phyloP scores from a whole-genome alignment of 129 eudicot genomes.

The Tagetes erecta region DNA sequence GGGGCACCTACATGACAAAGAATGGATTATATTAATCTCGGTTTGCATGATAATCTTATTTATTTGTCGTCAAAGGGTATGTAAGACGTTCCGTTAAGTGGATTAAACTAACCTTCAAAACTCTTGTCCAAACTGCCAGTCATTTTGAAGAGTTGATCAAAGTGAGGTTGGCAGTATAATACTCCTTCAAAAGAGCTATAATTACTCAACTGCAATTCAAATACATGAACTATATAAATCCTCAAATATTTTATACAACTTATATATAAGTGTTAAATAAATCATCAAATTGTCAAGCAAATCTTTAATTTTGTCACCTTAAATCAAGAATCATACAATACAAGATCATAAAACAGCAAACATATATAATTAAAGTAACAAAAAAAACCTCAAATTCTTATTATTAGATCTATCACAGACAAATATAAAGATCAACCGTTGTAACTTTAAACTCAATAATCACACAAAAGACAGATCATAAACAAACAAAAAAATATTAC shows the following conservation, averaged over 20 bases:
- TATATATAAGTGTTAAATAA: background rate
- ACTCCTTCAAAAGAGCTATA: conserved; percentile 78
- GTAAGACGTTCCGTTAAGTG: background rate
- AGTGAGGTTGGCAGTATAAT: conserved; percentile 77
- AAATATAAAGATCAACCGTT: conserved; percentile 4
- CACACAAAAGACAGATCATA: conserved; percentile 24
- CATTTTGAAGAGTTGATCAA: conserved; percentile 72
- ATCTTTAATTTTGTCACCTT: background rate
- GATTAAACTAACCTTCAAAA: conserved; percentile 59
- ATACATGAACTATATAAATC: conserved; percentile 15
- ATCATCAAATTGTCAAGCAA: background rate
- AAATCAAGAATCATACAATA: conserved; percentile 5
- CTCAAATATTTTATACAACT: conserved; percentile 1
- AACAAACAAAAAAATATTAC: background rate
- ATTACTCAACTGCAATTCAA: conserved; percentile 56
- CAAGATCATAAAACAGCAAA: conserved; percentile 11
- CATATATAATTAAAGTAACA: background rate
- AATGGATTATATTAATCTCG: background rate
- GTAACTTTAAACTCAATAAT: conserved; percentile 9
- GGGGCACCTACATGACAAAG: conserved; percentile 48
- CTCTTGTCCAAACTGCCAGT: conserved; percentile 82
- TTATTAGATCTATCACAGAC: conserved; percentile 4
- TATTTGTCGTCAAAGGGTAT: background rate
- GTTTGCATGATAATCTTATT: background rate
- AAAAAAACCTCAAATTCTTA: background rate